Evolutionary conservation across 805 yeast species (phyloP).

Genomic region (Danielia oregonensis): DNA sequence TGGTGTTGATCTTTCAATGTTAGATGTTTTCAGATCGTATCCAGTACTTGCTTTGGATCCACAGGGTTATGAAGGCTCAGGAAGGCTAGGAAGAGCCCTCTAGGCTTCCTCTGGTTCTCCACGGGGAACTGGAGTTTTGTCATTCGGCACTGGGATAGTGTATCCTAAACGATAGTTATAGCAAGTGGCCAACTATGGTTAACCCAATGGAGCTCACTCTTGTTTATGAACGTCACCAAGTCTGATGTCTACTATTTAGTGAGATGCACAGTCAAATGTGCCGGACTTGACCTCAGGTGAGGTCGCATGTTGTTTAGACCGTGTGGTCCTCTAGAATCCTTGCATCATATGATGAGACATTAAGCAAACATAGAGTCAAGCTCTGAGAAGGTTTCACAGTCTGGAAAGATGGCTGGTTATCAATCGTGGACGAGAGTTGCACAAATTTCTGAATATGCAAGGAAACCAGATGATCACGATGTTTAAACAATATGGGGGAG

Average conservation of each 20-base stretch:
- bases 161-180: slow-evolving; percentile 71
- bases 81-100: not conserved
- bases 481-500: slow-evolving; percentile 8
- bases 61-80: not conserved
- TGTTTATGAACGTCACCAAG: slow-evolving; percentile 54
- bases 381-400: slow-evolving; percentile 61
- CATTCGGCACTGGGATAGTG: slow-evolving; percentile 61
- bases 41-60: too few species aligned
- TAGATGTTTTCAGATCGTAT: too few species aligned
- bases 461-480: slow-evolving; percentile 5
- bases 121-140: slow-evolving; percentile 10
- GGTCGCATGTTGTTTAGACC: slow-evolving; percentile 20
- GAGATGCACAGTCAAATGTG: slow-evolving; percentile 62
- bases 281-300: slow-evolving; percentile 44
- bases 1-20: slow-evolving; percentile 17
- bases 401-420: slow-evolving; percentile 45
- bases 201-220: slow-evolving; percentile 91
- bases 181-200: slow-evolving; percentile 49
- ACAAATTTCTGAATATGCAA: slow-evolving; percentile 30
- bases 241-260: slow-evolving; percentile 27
- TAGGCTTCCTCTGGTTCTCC: slow-evolving; percentile 12
- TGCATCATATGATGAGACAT: slow-evolving; percentile 60
- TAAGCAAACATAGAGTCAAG: slow-evolving; percentile 87
- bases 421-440: slow-evolving; percentile 69
- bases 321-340: slow-evolving; percentile 7